phyloP scores from a whole-genome alignment of 768 basidiomycete species.

The Boletus huronensis region DNA sequence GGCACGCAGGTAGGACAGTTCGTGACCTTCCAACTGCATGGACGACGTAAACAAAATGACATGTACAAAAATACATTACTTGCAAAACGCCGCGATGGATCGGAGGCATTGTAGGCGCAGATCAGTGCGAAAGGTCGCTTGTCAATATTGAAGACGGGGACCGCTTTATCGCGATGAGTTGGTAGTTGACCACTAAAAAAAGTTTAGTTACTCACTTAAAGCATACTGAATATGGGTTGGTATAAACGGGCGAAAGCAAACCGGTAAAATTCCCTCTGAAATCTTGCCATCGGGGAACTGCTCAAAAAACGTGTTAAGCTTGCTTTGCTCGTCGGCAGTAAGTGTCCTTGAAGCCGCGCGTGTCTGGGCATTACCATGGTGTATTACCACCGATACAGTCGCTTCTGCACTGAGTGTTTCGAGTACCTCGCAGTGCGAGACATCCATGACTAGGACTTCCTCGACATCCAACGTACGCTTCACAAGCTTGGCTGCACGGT shows the following conservation, averaged over 20 bases:
- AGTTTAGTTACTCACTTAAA: slow-evolving; percentile 54
- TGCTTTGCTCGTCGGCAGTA: slow-evolving; percentile 66
- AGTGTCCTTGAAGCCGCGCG: slow-evolving; percentile 55
- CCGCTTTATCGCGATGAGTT: slow-evolving; percentile 45
- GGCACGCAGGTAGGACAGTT: slow-evolving; percentile 87
- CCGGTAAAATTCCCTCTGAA: slow-evolving; percentile 81
- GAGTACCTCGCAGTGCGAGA: slow-evolving; percentile 84
- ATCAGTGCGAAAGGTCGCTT: slow-evolving; percentile 88
- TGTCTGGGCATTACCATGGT: slow-evolving; percentile 58
- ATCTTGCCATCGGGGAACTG: slow-evolving; percentile 83
- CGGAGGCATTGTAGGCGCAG: slow-evolving; percentile 85
- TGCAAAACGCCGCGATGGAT: slow-evolving; percentile 78
- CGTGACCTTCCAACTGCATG: slow-evolving; percentile 76
- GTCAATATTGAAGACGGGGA: slow-evolving; percentile 91
- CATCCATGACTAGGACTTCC: slow-evolving; percentile 88
- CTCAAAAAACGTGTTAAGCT: slow-evolving; percentile 72
- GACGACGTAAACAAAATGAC: slow-evolving; percentile 8
- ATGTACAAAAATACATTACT: slow-evolving; percentile 19
- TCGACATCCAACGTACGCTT: slow-evolving; percentile 89
- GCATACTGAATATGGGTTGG: slow-evolving; percentile 83
- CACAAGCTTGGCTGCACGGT: slow-evolving; percentile 86
- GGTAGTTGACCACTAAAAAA: not conserved
- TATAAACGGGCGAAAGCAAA: slow-evolving; percentile 78
- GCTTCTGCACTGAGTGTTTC: slow-evolving; percentile 64
- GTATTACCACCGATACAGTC: slow-evolving; percentile 63